Conservation (phyloP, 2,329 filamentous ascomycete species). For the Aspergillus luchuensis region DNA sequence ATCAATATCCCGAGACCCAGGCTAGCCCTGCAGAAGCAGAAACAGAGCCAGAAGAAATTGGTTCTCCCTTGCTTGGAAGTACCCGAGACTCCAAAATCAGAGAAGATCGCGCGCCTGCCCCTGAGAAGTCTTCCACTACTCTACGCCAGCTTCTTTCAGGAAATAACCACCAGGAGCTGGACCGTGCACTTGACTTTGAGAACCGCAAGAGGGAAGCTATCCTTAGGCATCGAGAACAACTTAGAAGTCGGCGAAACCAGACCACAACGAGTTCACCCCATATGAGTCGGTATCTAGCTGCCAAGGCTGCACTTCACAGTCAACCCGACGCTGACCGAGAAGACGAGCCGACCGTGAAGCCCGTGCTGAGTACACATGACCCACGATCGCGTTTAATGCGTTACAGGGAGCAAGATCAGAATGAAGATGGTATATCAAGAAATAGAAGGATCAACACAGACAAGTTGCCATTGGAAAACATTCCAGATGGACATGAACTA, state of each 20-base stretch:
- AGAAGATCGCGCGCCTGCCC: constrained; percentile 21
- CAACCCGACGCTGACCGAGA: not conserved
- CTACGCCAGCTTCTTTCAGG: constrained; percentile 22
- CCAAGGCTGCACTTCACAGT: constrained; percentile 25
- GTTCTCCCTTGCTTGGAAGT: not conserved
- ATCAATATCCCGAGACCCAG: not conserved
- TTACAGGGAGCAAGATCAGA: constrained; percentile 10
- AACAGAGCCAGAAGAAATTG: not conserved
- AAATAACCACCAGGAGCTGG: constrained; percentile 23
- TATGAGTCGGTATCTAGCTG: constrained; percentile 35
- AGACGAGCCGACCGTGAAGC: not conserved
- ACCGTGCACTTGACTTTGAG: constrained; percentile 43
- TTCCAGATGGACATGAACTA: constrained; percentile 27
- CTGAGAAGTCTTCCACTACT: constrained; percentile 28
- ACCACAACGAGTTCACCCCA: constrained; percentile 28
- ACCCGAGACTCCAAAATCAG: not conserved
- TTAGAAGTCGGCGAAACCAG: constrained; percentile 11
- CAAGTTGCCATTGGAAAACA: constrained; percentile 35
- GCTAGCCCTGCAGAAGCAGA: not conserved
- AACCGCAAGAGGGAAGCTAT: constrained; percentile 40
- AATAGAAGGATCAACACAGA: constrained; percentile 21
- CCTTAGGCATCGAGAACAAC: constrained; percentile 26
- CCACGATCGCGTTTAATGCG: constrained; percentile 36
- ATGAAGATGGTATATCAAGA: not conserved
- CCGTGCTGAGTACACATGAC: constrained; percentile 27